Evolutionary conservation across 1,139 yeast genomes (phyloP).

Genomic region (Tardiomyces depauwii): DNA sequence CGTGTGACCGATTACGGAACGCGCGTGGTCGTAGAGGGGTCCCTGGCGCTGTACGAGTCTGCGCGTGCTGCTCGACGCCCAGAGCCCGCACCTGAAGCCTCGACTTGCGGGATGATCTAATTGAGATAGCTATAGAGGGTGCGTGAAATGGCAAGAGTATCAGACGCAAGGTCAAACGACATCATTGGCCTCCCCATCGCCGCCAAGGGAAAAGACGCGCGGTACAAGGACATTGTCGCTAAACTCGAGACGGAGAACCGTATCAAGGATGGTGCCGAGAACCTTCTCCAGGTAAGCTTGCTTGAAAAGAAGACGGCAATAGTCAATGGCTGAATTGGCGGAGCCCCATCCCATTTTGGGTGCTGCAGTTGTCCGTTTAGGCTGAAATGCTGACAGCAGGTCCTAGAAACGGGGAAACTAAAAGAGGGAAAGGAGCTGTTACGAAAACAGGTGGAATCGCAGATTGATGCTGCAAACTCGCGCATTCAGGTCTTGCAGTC

Average conservation of each 20-base stretch:
- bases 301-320: no score
- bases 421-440: constrained; percentile 18
- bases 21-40: no score
- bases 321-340: no score
- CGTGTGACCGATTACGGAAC: no score
- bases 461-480: constrained; percentile 28
- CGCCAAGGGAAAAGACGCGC: constrained; percentile 4
- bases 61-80: no score
- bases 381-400: constrained; percentile 6
- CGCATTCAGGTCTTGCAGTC: constrained; percentile 22
- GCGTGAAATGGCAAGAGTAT: constrained; percentile 6
- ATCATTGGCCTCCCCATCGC: constrained; percentile 11
- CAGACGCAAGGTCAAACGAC: constrained; percentile 8
- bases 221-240: constrained; percentile 20
- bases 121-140: constrained; percentile 1
- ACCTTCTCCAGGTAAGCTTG: constrained; percentile 24
- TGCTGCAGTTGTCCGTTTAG: no score
- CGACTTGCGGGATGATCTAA: constrained; percentile 1
- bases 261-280: constrained; percentile 32
- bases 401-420: constrained; percentile 15
- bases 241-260: constrained; percentile 29
- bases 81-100: background rate
- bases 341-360: no score
- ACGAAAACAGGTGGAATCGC: constrained; percentile 25
- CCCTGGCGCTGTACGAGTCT: no score